Evolutionary conservation across 2,329 filamentous ascomycete species (phyloP).

Genomic region (Aureobasidium mangrovei): DNA sequence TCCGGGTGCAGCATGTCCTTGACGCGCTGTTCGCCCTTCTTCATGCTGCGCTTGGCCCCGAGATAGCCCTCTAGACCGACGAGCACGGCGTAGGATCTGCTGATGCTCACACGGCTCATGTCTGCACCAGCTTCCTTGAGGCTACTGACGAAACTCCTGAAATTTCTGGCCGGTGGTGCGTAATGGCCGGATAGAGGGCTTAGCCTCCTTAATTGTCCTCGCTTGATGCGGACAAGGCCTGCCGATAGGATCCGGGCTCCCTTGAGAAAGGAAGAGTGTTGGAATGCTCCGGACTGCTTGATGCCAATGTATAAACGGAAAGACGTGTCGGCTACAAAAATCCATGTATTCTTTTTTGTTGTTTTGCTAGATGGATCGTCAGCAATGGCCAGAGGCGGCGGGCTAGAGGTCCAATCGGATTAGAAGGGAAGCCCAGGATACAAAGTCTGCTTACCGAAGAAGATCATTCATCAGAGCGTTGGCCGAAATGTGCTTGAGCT

Average conservation of each 20-base stretch:
- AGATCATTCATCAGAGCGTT: conserved; percentile 70
- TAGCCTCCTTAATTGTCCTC: conserved; percentile 65
- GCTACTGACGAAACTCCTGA: conserved; percentile 68
- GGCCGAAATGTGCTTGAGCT: conserved; percentile 58
- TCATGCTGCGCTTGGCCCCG: conserved; percentile 57
- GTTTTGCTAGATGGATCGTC: conserved; percentile 41
- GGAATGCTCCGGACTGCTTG: conserved; percentile 80
- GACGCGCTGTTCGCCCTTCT: conserved; percentile 44
- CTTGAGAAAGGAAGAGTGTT: conserved; percentile 83
- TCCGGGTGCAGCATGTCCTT: conserved; percentile 56
- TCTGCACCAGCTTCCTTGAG: conserved; percentile 68
- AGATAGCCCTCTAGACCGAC: conserved; percentile 75
- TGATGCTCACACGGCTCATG: conserved; percentile 68
- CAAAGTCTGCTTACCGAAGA: conserved; percentile 40
- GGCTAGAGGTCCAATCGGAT: neutral
- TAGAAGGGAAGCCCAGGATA: neutral
- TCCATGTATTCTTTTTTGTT: conserved; percentile 84
- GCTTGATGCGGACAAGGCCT: conserved; percentile 74
- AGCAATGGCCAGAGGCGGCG: neutral
- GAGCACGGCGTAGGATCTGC: conserved; percentile 71
- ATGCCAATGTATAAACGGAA: conserved; percentile 84
- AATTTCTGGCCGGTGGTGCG: conserved; percentile 72
- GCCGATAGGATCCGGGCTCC: conserved; percentile 74
- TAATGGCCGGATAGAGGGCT: conserved; percentile 70
- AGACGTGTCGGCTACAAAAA: conserved; percentile 80